phyloP scores from a whole-genome alignment of 2,329 filamentous ascomycete species.

The Penicillium brasilianum region DNA sequence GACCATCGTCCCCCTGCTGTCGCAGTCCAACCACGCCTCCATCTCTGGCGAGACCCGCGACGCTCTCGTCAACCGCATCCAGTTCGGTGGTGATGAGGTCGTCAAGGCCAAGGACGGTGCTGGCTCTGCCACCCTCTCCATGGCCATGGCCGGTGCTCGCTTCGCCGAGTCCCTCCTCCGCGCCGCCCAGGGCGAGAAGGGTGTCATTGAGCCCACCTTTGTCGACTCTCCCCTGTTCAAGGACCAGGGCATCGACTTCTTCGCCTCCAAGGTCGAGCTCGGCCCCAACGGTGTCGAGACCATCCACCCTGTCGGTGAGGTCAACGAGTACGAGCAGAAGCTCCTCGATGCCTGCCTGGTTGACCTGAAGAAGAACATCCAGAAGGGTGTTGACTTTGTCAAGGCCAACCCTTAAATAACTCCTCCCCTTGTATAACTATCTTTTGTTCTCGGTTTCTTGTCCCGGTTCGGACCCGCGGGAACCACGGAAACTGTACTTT shows the following conservation, averaged over 20 bases:
- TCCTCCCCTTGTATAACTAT: constrained; percentile 25
- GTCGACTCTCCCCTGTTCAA: constrained; percentile 98
- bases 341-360: constrained; percentile 82
- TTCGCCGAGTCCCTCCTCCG: constrained; percentile 92
- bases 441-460: constrained; percentile 19
- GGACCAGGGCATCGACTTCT: constrained; percentile 97
- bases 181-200: constrained; percentile 90
- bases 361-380: constrained; percentile 77
- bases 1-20: constrained; percentile 97
- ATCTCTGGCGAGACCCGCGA: constrained; percentile 76
- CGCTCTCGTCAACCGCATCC: constrained; percentile 87
- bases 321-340: constrained; percentile 85
- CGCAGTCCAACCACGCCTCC: constrained; percentile 85
- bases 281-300: constrained; percentile 95
- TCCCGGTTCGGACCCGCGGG: neutral
- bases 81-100: constrained; percentile 99
- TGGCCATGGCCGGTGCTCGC: constrained; percentile 91
- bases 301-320: constrained; percentile 83
- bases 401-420: constrained; percentile 59
- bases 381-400: constrained; percentile 74
- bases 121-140: constrained; percentile 95
- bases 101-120: constrained; percentile 99
- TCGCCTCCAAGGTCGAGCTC: constrained; percentile 92
- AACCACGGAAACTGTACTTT: constrained; percentile 30
- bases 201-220: constrained; percentile 93